Percentiles rank a stretch among this genome's conserved stretches.
phyloP scores from a whole-genome alignment of 306 rosid species.

The Trichosanthes truncata region DNA sequence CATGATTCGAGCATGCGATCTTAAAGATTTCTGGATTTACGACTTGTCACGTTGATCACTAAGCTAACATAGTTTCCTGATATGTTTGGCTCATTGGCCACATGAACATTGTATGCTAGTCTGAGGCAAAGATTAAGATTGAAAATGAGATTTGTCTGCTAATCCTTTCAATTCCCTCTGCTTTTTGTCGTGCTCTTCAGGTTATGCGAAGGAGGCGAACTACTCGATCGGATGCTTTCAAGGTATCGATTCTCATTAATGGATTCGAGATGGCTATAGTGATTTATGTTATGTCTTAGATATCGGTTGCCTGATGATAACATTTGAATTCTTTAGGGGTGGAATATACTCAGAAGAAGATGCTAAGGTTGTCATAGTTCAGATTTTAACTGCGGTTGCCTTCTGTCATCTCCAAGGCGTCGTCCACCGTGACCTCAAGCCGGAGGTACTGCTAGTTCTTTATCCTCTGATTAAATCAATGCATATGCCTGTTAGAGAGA shows the following conservation, averaged over 20 bases:
- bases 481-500: background rate
- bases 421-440: constrained; percentile 52
- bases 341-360: constrained; percentile 41
- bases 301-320: background rate
- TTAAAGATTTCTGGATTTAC: background rate
- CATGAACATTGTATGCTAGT: background rate
- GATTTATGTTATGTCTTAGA: background rate
- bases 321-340: constrained; percentile 39
- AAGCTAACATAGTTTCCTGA: background rate
- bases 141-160: background rate
- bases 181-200: constrained; percentile 30
- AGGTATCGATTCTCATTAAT: constrained; percentile 32
- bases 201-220: constrained; percentile 85
- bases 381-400: constrained; percentile 25
- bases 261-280: background rate
- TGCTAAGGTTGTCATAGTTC: constrained; percentile 31
- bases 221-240: constrained; percentile 77
- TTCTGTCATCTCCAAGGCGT: constrained; percentile 39
- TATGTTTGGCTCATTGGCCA: background rate
- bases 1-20: background rate
- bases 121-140: constrained; percentile 4
- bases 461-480: background rate
- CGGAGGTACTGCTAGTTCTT: constrained; percentile 44
- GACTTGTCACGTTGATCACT: background rate
- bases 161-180: constrained; percentile 12